A percentile compares a stretch with the other conserved stretches of the same genome.
These are phyloP conservation scores for Candida glaebosa DNA, from an alignment of 805 yeast genomes.

Conservation along the genomic window DNA sequence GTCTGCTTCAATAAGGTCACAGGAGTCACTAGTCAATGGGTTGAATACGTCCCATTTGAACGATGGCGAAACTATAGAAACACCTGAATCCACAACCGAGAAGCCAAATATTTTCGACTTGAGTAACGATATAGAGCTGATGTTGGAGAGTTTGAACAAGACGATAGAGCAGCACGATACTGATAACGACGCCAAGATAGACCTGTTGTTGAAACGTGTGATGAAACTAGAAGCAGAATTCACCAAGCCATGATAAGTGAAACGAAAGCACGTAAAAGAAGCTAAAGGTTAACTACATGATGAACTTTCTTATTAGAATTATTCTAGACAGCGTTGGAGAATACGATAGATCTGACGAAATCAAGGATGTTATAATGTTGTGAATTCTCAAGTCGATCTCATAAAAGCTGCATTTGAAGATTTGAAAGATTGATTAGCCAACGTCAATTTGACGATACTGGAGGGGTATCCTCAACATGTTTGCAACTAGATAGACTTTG, in stretches of 20 bases:
- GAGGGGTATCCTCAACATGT: too few species aligned
- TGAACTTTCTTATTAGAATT: too few species aligned
- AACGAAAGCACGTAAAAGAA: background rate
- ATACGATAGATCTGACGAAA: too few species aligned
- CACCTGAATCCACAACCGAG: constrained; percentile 11
- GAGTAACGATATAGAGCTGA: constrained; percentile 30
- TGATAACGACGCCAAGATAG: constrained; percentile 25
- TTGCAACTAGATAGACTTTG: too few species aligned
- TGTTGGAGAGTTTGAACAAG: constrained; percentile 18
- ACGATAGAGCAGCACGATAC: constrained; percentile 24
- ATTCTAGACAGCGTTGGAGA: too few species aligned
- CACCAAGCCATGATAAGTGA: background rate
- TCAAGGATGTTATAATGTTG: too few species aligned
- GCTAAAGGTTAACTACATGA: background rate
- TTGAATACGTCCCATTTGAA: constrained; percentile 1
- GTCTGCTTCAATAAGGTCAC: background rate
- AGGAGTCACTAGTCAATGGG: constrained; percentile 4
- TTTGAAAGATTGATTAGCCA: too few species aligned
- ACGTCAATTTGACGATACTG: too few species aligned
- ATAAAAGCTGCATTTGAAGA: too few species aligned
- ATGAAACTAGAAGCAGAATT: constrained; percentile 5
- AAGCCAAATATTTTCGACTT: constrained; percentile 23
- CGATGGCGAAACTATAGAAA: background rate
- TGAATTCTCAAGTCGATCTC: too few species aligned
- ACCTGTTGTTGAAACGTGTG: constrained; percentile 17